A percentile compares a stretch with the other conserved stretches of the same genome.
Conservation (phyloP, 1,284 basidiomycete species). For the Wallemia ichthyophaga region DNA sequence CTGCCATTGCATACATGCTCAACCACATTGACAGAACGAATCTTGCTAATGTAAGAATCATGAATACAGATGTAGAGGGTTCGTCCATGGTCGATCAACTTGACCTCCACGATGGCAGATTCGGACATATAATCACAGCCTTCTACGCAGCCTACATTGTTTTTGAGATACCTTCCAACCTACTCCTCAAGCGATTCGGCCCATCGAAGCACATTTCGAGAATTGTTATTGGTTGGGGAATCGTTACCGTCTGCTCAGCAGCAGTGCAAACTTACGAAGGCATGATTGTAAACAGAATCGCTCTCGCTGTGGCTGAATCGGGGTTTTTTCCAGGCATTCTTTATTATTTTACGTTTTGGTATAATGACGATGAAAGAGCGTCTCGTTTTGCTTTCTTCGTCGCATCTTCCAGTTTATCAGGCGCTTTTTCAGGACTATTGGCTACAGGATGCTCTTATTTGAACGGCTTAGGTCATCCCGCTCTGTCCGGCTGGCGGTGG, state of each 20-base stretch:
- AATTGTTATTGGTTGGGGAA: slow-evolving; percentile 6
- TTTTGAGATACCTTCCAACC: slow-evolving; percentile 2
- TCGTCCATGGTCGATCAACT: slow-evolving; percentile 4
- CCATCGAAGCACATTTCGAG: slow-evolving; percentile 4
- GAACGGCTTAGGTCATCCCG: not conserved
- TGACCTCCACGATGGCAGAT: slow-evolving; percentile 3
- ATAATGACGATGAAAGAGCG: too few relatives aligned
- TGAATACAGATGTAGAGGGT: slow-evolving; percentile 6
- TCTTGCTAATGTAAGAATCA: slow-evolving; percentile 5
- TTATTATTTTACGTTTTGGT: not conserved
- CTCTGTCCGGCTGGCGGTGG: not conserved
- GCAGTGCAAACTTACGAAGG: slow-evolving; percentile 5
- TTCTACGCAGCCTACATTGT: slow-evolving; percentile 5
- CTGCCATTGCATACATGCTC: too few relatives aligned
- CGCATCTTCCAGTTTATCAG: not conserved
- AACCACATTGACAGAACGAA: too few relatives aligned
- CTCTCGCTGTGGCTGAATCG: slow-evolving; percentile 6
- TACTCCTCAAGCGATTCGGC: slow-evolving; percentile 5
- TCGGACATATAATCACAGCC: slow-evolving; percentile 4
- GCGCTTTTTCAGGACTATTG: not conserved
- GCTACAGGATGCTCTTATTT: not conserved
- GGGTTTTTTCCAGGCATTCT: slow-evolving; percentile 4
- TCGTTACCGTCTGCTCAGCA: slow-evolving; percentile 5
- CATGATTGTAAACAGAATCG: slow-evolving; percentile 4
- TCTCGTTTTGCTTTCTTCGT: not conserved